Conservation (phyloP, 805 yeast species). For the Hanseniaspora nectarophila region DNA sequence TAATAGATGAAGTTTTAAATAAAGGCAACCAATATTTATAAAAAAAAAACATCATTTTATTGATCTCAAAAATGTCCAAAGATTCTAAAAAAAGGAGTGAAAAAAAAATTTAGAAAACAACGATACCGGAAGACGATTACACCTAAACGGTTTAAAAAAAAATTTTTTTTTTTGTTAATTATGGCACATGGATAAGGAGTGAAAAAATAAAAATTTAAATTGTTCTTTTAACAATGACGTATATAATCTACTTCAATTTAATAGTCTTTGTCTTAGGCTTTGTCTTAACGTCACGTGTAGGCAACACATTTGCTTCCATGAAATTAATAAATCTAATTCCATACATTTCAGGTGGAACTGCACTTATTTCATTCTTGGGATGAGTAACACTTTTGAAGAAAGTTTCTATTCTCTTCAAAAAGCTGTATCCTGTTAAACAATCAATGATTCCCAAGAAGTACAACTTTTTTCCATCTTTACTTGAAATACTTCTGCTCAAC, state of each 20-base stretch:
- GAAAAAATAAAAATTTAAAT: no score
- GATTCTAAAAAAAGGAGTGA: no score
- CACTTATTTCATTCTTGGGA: slow-evolving; percentile 60
- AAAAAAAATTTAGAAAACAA: no score
- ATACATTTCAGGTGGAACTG: slow-evolving; percentile 82
- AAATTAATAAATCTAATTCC: slow-evolving; percentile 76
- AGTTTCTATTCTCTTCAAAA: slow-evolving; percentile 70
- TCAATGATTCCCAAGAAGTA: slow-evolving; percentile 92
- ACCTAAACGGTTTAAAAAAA: no score
- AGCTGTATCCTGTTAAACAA: slow-evolving; percentile 71
- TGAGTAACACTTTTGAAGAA: slow-evolving; percentile 67
- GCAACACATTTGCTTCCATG: slow-evolving; percentile 21
- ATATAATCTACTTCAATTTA: not conserved
- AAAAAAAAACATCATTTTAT: no score
- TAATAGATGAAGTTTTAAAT: no score
- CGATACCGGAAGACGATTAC: no score
- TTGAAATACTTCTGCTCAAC: slow-evolving; percentile 15
- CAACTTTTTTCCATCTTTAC: slow-evolving; percentile 35
- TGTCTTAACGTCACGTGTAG: not conserved
- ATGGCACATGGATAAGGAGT: no score
- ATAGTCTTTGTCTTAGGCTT: not conserved
- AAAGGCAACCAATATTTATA: no score
- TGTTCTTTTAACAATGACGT: not conserved
- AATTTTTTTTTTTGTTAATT: no score
- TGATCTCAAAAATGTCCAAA: no score